A percentile compares a stretch with the other conserved stretches of the same genome.
Evolutionary conservation across 139 green algal genomes (phyloP).

Genomic region (Picochlorum costavermella): DNA sequence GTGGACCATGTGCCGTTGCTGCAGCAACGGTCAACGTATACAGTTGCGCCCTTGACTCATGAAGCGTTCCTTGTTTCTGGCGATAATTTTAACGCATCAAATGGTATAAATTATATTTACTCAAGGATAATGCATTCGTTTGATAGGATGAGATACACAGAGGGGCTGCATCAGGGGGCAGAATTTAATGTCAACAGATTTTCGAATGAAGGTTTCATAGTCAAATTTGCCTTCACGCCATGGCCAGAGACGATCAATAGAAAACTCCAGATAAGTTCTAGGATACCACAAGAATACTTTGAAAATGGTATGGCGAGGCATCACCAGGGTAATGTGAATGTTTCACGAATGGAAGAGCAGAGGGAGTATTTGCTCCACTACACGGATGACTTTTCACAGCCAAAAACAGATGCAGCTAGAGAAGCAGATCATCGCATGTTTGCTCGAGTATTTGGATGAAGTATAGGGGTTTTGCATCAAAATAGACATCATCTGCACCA

Average conservation of each 20-base stretch:
- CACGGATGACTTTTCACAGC: background rate
- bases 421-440: background rate
- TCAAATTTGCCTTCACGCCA: background rate
- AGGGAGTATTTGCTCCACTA: background rate
- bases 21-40: background rate
- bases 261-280: background rate
- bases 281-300: background rate
- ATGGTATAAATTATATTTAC: background rate
- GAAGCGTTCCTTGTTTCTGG: background rate
- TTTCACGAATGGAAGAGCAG: background rate
- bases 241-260: conserved; percentile 1
- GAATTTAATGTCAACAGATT: background rate
- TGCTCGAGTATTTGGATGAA: background rate
- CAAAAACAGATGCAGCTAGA: background rate
- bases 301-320: background rate
- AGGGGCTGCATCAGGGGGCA: background rate
- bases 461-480: too few relatives aligned
- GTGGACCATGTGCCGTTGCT: background rate
- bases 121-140: conserved; percentile 1
- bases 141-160: background rate
- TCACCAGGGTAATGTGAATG: background rate
- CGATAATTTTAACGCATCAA: background rate
- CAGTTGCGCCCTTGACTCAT: background rate
- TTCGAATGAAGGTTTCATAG: background rate
- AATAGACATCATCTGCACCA: too few relatives aligned